Conservation (phyloP, 2,329 filamentous ascomycete species). For the Incumbomyces delicatus region DNA sequence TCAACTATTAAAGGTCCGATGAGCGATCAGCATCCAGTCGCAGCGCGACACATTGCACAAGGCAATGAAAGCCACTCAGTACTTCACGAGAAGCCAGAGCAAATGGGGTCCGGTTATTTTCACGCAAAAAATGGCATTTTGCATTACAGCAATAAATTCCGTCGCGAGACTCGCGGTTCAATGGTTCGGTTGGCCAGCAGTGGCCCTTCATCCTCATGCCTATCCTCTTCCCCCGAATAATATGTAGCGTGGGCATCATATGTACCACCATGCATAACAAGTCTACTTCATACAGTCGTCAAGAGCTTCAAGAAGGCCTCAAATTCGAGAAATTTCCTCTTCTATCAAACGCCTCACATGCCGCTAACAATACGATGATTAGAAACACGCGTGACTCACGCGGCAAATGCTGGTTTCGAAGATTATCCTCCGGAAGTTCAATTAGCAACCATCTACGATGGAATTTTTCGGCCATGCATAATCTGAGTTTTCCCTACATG, state of each 20-base stretch:
- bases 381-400: not conserved
- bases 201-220: not conserved
- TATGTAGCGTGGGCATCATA: conserved; percentile 1
- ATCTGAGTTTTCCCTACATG: conserved; percentile 36
- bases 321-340: not conserved
- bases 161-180: not conserved
- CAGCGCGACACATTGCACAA: not conserved
- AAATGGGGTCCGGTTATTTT: no score
- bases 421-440: not conserved
- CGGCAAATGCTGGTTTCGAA: not conserved
- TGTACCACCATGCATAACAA: conserved; percentile 10
- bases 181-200: not conserved
- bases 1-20: conserved; percentile 3
- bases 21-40: not conserved
- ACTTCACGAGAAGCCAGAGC: not conserved
- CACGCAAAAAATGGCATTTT: no score
- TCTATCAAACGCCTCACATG: conserved; percentile 5
- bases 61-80: not conserved
- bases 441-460: conserved; percentile 47
- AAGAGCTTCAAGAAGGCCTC: not conserved
- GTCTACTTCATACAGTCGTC: conserved; percentile 60
- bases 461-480: conserved; percentile 54
- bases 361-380: conserved; percentile 7
- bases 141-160: not conserved
- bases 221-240: not conserved